Evolutionary conservation across 495 filamentous ascomycete genomes (phyloP).

Genomic region (Trichoderma orchidacearum): DNA sequence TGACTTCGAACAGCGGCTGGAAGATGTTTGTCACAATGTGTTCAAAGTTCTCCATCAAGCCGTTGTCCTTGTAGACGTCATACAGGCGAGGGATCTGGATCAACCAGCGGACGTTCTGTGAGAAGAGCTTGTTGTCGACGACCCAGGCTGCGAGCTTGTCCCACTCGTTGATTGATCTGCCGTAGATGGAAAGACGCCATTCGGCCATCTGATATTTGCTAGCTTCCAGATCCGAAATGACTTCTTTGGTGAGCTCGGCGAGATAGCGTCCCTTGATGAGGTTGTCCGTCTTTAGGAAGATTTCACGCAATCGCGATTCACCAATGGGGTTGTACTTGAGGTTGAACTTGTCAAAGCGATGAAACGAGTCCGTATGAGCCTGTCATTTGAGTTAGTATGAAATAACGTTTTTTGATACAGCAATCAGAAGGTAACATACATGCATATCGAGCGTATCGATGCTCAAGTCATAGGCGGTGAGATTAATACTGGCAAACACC

Average conservation of each 20-base stretch:
- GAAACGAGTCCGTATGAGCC: constrained; percentile 96
- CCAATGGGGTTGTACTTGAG: constrained; percentile 97
- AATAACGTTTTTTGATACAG: background rate
- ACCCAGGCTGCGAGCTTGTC: constrained; percentile 97
- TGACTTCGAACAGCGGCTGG: constrained; percentile 88
- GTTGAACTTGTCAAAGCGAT: constrained; percentile 99
- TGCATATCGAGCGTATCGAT: constrained; percentile 99
- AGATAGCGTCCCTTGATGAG: constrained; percentile 91
- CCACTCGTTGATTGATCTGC: constrained; percentile 85
- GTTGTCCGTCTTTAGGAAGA: constrained; percentile 98
- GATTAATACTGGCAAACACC: constrained; percentile 92
- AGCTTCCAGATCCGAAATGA: constrained; percentile 93
- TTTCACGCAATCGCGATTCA: constrained; percentile 85
- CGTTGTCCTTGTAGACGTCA: constrained; percentile 84
- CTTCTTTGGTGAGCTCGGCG: constrained; percentile 94
- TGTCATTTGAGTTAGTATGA: constrained; percentile 16
- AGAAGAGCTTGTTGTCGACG: constrained; percentile 96
- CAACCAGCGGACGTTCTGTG: constrained; percentile 94
- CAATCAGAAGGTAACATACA: constrained; percentile 33
- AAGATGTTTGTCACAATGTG: constrained; percentile 88
- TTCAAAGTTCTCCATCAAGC: constrained; percentile 77
- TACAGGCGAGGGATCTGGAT: constrained; percentile 91
- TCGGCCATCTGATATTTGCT: constrained; percentile 99
- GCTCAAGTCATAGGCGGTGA: constrained; percentile 94
- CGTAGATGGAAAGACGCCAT: constrained; percentile 96